Conservation (phyloP, 345 rosid genomes). For the Acer saccharum region DNA sequence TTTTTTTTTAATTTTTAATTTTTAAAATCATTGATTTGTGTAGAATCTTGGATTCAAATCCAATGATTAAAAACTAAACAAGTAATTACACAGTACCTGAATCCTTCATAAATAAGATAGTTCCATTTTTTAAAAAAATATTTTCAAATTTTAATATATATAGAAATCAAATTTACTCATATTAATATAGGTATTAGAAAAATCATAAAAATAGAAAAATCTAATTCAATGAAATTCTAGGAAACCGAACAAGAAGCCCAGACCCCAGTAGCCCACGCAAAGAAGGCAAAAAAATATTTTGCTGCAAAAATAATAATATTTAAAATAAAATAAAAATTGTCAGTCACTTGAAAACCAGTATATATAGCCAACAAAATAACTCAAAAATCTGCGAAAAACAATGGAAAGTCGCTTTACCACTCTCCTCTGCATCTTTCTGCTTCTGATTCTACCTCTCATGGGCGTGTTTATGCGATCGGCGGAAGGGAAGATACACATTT, state of each 20-base stretch:
- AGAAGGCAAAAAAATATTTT: background rate
- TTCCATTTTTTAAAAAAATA: too few relatives aligned
- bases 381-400: background rate
- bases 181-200: too few relatives aligned
- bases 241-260: background rate
- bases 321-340: background rate
- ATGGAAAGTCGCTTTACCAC: background rate
- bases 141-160: too few relatives aligned
- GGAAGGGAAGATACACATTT: slow-evolving; percentile 67
- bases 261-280: background rate
- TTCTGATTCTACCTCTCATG: slow-evolving; percentile 24
- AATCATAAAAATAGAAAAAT: too few relatives aligned
- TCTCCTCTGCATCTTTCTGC: slow-evolving; percentile 14
- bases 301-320: background rate
- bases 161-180: background rate
- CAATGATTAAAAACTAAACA: too few relatives aligned
- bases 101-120: too few relatives aligned
- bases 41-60: too few relatives aligned
- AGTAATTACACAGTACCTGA: too few relatives aligned
- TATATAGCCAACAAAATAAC: background rate
- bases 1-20: too few relatives aligned
- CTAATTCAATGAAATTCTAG: background rate
- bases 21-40: too few relatives aligned
- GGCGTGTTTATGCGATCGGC: slow-evolving; percentile 30
- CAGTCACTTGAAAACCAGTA: background rate